Evolutionary conservation across 2,329 filamentous ascomycete species (phyloP).

Genomic region (Drechslerella coelobrocha): DNA sequence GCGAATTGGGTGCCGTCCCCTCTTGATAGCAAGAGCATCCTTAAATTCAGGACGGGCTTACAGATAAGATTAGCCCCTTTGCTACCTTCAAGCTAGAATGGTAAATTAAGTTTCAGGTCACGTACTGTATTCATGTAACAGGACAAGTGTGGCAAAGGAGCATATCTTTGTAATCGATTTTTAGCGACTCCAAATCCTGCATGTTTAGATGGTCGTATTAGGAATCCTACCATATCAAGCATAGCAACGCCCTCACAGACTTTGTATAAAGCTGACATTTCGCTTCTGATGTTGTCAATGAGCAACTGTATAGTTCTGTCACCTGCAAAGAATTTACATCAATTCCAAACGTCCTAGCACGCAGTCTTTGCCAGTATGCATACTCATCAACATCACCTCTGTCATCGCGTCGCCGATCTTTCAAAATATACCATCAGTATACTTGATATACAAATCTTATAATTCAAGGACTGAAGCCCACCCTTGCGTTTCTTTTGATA

Average conservation of each 20-base stretch:
- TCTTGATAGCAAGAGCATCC: conserved; percentile 73
- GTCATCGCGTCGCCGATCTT: conserved; percentile 81
- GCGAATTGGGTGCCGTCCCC: conserved; percentile 77
- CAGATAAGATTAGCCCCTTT: conserved; percentile 20
- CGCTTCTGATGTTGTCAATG: conserved; percentile 72
- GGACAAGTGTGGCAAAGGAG: conserved; percentile 77
- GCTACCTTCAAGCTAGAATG: conserved; percentile 26
- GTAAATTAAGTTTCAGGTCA: neutral
- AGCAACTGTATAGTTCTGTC: conserved; percentile 77
- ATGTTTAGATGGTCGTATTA: conserved; percentile 50
- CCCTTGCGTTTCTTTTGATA: conserved; percentile 70
- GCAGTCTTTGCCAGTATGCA: conserved; percentile 38
- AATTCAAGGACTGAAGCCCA: conserved; percentile 57
- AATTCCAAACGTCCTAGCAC: neutral
- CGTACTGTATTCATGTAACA: conserved; percentile 67
- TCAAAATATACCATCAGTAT: conserved; percentile 59
- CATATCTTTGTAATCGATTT: conserved; percentile 58
- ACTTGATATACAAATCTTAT: conserved; percentile 6
- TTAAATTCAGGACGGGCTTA: conserved; percentile 70
- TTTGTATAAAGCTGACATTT: conserved; percentile 77
- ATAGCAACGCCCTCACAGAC: conserved; percentile 85
- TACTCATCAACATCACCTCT: conserved; percentile 80
- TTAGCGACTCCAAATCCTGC: too few relatives aligned
- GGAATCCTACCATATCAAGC: conserved; percentile 74
- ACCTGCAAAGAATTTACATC: conserved; percentile 45